A percentile compares a stretch with the other conserved stretches of the same genome.
Conservation (phyloP, 2,329 filamentous ascomycete genomes). For the Fusarium chaquense region DNA sequence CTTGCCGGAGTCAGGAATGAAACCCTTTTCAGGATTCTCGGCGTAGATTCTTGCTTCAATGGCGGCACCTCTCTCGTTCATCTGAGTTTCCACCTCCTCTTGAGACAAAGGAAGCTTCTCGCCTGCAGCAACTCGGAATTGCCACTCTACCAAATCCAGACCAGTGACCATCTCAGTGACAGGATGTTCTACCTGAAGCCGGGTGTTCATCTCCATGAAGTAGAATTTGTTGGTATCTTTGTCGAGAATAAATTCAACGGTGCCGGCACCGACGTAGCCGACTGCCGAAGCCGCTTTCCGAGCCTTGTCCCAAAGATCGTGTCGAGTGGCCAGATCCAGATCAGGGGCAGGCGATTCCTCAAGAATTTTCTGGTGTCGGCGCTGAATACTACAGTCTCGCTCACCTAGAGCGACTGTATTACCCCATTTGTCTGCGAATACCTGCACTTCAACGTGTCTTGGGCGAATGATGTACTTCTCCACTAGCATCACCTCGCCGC, state of each 20-base stretch:
- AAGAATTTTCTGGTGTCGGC: conserved; percentile 89
- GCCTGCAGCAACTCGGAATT: conserved; percentile 79
- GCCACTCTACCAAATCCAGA: conserved; percentile 90
- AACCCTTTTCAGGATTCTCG: conserved; percentile 90
- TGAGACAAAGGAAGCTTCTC: conserved; percentile 69
- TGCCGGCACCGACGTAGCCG: conserved; percentile 89
- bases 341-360: conserved; percentile 88
- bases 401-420: conserved; percentile 87
- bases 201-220: conserved; percentile 86
- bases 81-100: conserved; percentile 77
- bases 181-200: conserved; percentile 95
- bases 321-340: conserved; percentile 67
- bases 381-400: conserved; percentile 87
- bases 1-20: conserved; percentile 92
- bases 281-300: conserved; percentile 77
- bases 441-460: conserved; percentile 89
- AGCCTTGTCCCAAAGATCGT: conserved; percentile 75
- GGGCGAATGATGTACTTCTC: conserved; percentile 85
- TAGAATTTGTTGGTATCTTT: conserved; percentile 84
- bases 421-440: conserved; percentile 86
- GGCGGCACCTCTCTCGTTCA: conserved; percentile 81
- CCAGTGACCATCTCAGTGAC: conserved; percentile 81
- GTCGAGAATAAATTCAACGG: conserved; percentile 91
- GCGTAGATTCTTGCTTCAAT: conserved; percentile 98
- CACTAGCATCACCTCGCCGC: conserved; percentile 83